Conservation (phyloP, 495 filamentous ascomycete genomes). For the Amniculicola lignicola region DNA sequence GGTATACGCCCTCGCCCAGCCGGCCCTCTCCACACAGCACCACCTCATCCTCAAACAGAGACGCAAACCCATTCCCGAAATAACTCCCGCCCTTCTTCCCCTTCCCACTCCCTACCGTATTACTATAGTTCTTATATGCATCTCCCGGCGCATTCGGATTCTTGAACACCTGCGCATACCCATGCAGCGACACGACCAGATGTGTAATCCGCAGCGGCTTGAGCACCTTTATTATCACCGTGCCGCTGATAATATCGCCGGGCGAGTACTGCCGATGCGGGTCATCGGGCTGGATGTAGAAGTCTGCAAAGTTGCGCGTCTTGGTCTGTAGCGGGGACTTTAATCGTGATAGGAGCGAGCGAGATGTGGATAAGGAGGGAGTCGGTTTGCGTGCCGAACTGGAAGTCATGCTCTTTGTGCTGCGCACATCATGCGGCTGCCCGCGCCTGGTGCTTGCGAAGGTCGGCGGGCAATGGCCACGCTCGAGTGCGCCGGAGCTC, state of each 20-base stretch:
- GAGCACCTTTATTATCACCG: conserved; percentile 74
- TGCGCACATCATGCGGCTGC: conserved; percentile 33
- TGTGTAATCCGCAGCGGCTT: conserved; percentile 87
- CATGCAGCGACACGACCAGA: conserved; percentile 81
- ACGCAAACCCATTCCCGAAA: conserved; percentile 76
- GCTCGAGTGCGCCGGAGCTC: neutral
- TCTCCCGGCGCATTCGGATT: conserved; percentile 66
- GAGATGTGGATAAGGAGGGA: conserved; percentile 21
- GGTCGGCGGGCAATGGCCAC: no score
- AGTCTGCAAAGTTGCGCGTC: conserved; percentile 75
- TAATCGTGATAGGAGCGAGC: conserved; percentile 57
- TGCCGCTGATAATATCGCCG: conserved; percentile 65
- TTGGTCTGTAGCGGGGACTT: conserved; percentile 59
- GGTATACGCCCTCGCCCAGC: conserved; percentile 78
- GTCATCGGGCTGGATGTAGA: conserved; percentile 75
- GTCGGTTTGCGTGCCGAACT: conserved; percentile 30
- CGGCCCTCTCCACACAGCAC: conserved; percentile 88
- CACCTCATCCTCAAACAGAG: conserved; percentile 85
- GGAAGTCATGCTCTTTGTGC: conserved; percentile 39
- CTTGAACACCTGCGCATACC: conserved; percentile 84
- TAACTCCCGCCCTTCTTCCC: conserved; percentile 63
- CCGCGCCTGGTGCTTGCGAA: conserved; percentile 7
- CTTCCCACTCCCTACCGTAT: conserved; percentile 51
- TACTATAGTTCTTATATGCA: conserved; percentile 42
- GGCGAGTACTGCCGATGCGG: conserved; percentile 82